Base-by-base conservation (phyloP, 768 basidiomycete genomes). In the Albatrellus ellisii region DNA sequence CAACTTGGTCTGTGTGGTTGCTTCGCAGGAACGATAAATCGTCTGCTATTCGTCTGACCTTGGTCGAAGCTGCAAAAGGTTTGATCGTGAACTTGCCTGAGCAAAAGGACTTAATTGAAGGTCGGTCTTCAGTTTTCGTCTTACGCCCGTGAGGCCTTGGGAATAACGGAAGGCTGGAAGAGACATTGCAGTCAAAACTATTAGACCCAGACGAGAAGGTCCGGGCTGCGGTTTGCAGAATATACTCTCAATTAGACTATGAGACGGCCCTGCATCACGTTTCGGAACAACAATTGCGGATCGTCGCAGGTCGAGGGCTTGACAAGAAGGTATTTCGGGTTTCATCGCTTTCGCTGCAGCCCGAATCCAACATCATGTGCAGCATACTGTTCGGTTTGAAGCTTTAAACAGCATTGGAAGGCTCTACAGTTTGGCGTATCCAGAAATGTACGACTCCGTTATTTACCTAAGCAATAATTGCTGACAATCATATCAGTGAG, bases 131-230 rank as follows among this genome's bases (percentile, higher is more conserved):
- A 28, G 9, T 11, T 14, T 26, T 7, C 24, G n/a, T n/a, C 9
- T 18, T 29, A 14, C 41, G 42, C 45, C 39, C 26, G 32, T 45
- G n/a, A n/a, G n/a, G n/a, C n/a, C n/a, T n/a, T n/a, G n/a, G n/a
- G n/a, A n/a, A n/a, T n/a, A n/a, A n/a, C n/a, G n/a, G n/a, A n/a
- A n/a, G n/a, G n/a, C n/a, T n/a, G n/a, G n/a, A n/a, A 83, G 84
- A 74, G 3, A 63, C 74, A 26, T 60, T 92, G 25, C 54, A 59
- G 18, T 54, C 60, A 11, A 92, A 92, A 53, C 60, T 94, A 4
- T 52, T 72, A 1, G 95, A 99, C 58, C 80, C 87, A 0, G 95
- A 98, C 48, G 95, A 97, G 45, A 86, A 79, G 54, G 79, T 99
- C 31, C 76, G 95, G 22, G 75, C 83, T 5, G 80, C 88, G 0